These are phyloP conservation scores for Gymnopus androsaceus DNA, from an alignment of 1,284 basidiomycete species.

Conservation along the genomic window DNA sequence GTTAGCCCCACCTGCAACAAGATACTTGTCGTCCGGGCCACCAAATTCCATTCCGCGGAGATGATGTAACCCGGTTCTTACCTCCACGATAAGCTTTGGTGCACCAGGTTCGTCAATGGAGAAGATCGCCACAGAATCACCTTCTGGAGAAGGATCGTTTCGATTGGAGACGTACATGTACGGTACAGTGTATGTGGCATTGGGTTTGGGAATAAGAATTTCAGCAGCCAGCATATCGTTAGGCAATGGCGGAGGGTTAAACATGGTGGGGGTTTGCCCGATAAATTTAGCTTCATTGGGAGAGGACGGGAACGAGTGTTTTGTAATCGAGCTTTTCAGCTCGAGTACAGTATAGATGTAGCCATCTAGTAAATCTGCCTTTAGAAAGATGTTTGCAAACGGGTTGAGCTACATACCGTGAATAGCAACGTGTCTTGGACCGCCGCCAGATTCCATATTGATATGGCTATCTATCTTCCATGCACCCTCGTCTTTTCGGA, in stretches of 20 bases:
- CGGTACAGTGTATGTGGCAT: slow-evolving; percentile 41
- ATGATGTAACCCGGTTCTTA: slow-evolving; percentile 53
- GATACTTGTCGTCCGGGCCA: slow-evolving; percentile 47
- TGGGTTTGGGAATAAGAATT: slow-evolving; percentile 52
- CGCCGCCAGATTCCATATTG: slow-evolving; percentile 52
- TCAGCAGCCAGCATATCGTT: slow-evolving; percentile 57
- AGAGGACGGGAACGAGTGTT: slow-evolving; percentile 39
- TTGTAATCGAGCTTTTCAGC: slow-evolving; percentile 55
- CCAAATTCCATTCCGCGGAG: slow-evolving; percentile 55
- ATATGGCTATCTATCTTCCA: slow-evolving; percentile 52
- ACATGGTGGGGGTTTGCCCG: slow-evolving; percentile 46
- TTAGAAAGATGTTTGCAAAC: background rate
- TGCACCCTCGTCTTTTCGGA: slow-evolving; percentile 44
- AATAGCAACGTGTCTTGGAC: slow-evolving; percentile 67
- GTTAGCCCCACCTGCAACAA: slow-evolving; percentile 49
- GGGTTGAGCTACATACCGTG: slow-evolving; percentile 46
- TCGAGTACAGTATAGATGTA: slow-evolving; percentile 68
- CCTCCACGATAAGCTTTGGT: slow-evolving; percentile 47
- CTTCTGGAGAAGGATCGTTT: slow-evolving; percentile 59
- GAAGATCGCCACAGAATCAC: slow-evolving; percentile 66
- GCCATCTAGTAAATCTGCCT: slow-evolving; percentile 38
- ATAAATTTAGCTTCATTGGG: slow-evolving; percentile 39
- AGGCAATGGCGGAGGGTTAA: slow-evolving; percentile 39
- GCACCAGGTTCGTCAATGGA: slow-evolving; percentile 40
- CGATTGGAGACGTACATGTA: slow-evolving; percentile 67